Evolutionary conservation across 805 yeast genomes (phyloP).

Genomic region (Scheffersomyces ergatensis): DNA sequence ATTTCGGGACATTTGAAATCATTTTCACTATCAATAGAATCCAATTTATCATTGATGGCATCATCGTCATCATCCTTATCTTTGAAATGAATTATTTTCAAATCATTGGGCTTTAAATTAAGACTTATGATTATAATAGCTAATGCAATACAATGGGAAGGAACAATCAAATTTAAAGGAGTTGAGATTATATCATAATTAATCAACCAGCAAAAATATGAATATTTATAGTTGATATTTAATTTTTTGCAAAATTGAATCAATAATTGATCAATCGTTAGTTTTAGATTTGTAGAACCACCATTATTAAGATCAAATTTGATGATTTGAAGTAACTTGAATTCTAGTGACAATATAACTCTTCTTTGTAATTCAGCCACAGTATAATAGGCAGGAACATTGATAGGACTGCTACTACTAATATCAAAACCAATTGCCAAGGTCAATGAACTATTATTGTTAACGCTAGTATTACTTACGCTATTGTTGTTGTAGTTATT

Average conservation of each 20-base stretch:
- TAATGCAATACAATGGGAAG: constrained; percentile 74
- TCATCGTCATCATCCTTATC: constrained; percentile 12
- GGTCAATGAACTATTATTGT: too few species aligned
- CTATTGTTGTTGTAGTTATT: too few species aligned
- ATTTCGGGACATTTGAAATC: constrained; percentile 43
- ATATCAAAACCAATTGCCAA: not conserved
- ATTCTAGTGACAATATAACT: constrained; percentile 60
- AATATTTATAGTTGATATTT: constrained; percentile 43
- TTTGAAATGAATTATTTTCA: constrained; percentile 18
- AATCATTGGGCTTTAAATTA: constrained; percentile 40
- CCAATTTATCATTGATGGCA: constrained; percentile 20
- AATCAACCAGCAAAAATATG: constrained; percentile 69
- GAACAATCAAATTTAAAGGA: constrained; percentile 63
- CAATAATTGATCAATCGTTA: constrained; percentile 56
- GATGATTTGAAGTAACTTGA: constrained; percentile 69
- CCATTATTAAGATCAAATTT: constrained; percentile 77
- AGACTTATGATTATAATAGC: constrained; percentile 63
- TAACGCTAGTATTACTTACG: too few species aligned
- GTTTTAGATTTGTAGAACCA: constrained; percentile 27
- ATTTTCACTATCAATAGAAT: constrained; percentile 27
- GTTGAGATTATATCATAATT: constrained; percentile 72
- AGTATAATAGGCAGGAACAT: not conserved
- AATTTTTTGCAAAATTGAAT: constrained; percentile 58
- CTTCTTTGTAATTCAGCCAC: constrained; percentile 51
- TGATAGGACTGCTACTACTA: not conserved